phyloP scores from a whole-genome alignment of 2,329 filamentous ascomycete species.

The Xylaria sp. region DNA sequence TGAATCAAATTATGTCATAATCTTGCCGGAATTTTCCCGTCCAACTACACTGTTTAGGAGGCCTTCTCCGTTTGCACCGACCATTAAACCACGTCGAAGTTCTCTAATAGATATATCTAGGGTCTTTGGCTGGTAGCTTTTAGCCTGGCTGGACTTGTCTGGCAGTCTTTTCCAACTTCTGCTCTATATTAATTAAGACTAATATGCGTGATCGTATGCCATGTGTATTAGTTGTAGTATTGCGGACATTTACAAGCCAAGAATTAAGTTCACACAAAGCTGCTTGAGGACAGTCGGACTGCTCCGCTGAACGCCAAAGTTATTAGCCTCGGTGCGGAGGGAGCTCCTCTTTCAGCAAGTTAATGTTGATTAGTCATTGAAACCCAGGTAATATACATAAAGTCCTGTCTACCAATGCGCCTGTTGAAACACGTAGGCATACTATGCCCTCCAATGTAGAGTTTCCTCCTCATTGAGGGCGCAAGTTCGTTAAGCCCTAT shows the following conservation, averaged over 20 bases:
- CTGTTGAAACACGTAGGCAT: slow-evolving; percentile 28
- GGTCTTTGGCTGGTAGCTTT: background rate
- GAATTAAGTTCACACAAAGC: background rate
- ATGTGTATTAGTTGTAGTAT: background rate
- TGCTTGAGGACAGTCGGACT: background rate
- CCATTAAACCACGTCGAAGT: no score
- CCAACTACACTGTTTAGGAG: background rate
- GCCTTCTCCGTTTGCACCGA: background rate
- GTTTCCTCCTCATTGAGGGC: slow-evolving; percentile 33
- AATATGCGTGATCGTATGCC: background rate
- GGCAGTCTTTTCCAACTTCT: background rate
- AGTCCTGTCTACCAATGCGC: slow-evolving; percentile 37
- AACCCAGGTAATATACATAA: slow-evolving; percentile 38
- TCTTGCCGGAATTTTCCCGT: background rate
- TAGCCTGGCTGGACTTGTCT: background rate
- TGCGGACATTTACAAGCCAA: background rate
- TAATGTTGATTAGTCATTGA: slow-evolving; percentile 32
- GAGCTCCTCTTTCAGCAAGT: slow-evolving; percentile 17
- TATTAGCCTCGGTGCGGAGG: slow-evolving; percentile 22
- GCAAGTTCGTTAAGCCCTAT: slow-evolving; percentile 21
- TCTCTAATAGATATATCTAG: background rate
- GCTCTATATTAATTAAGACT: no score
- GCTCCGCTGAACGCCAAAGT: background rate
- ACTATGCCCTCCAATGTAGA: slow-evolving; percentile 22
- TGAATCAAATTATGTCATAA: background rate